Conservation (phyloP, 2,329 filamentous ascomycete genomes). For the Trichoderma breve region DNA sequence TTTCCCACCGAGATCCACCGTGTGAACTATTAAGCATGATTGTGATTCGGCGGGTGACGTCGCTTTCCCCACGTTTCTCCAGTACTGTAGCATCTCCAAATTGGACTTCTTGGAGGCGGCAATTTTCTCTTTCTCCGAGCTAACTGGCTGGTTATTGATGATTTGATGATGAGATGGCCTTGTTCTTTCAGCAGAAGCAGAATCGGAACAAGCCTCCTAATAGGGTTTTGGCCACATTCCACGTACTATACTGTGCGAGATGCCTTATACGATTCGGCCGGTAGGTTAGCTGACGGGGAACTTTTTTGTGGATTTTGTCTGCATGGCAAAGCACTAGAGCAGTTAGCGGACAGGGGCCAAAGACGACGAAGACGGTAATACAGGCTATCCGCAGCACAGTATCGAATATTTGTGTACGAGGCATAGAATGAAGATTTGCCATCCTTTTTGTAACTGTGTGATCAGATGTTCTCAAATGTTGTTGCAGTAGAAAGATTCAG, state of each 20-base stretch:
- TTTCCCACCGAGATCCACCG: conserved; percentile 7
- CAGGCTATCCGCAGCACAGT: background rate
- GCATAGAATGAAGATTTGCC: background rate
- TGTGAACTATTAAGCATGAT: background rate
- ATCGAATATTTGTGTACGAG: background rate
- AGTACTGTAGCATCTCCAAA: background rate
- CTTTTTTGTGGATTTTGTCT: background rate
- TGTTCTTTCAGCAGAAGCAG: background rate
- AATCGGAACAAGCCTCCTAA: too few species aligned
- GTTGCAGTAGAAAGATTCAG: too few species aligned
- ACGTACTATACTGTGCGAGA: background rate
- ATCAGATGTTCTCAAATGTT: background rate
- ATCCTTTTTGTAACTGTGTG: background rate
- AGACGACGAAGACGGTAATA: background rate
- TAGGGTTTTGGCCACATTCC: background rate
- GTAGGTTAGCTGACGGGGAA: background rate
- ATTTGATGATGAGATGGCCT: background rate
- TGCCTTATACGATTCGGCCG: background rate
- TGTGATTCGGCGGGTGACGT: conserved; percentile 19
- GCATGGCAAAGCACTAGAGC: conserved; percentile 1
- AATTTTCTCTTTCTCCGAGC: background rate
- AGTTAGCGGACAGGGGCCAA: conserved; percentile 8
- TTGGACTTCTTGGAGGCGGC: background rate
- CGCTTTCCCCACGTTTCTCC: conserved; percentile 19
- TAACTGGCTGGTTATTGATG: background rate